phyloP scores from a whole-genome alignment of 2,329 filamentous ascomycete species.

The Aspergillus sp. region DNA sequence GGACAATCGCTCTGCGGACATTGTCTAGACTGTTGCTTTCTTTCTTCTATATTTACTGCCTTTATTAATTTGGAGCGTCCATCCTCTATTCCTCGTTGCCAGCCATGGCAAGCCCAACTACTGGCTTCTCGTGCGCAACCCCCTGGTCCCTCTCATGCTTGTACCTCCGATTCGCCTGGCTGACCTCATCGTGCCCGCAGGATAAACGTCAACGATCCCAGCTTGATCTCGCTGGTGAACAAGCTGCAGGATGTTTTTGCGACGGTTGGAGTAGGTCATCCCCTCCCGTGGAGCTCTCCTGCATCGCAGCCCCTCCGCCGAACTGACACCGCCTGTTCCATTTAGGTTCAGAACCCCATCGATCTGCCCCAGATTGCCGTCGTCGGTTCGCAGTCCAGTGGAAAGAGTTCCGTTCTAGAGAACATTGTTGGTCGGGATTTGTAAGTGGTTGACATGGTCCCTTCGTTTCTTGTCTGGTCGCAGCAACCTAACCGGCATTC shows the following conservation, averaged over 20 bases:
- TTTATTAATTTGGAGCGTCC: constrained; percentile 16
- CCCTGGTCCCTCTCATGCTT: constrained; percentile 27
- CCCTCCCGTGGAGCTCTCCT: constrained; percentile 5
- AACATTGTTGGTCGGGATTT: constrained; percentile 99
- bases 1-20: constrained; percentile 2
- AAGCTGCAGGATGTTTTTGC: constrained; percentile 99
- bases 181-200: constrained; percentile 44
- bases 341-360: constrained; percentile 93
- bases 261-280: constrained; percentile 75
- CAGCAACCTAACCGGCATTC: constrained; percentile 28
- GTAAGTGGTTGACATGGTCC: constrained; percentile 58
- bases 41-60: neutral
- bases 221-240: constrained; percentile 83
- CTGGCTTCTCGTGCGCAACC: constrained; percentile 48
- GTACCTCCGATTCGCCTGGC: constrained; percentile 25
- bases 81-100: constrained; percentile 28
- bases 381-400: constrained; percentile 96
- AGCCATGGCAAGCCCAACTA: constrained; percentile 48
- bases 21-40: constrained; percentile 10
- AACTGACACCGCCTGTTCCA: constrained; percentile 31
- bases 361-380: constrained; percentile 98
- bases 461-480: constrained; percentile 8
- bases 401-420: constrained; percentile 98
- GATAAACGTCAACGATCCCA: constrained; percentile 71
- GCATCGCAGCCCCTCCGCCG: constrained; percentile 10